Conservation (phyloP, 495 filamentous ascomycete species). For the Cudoniella acicularis region DNA sequence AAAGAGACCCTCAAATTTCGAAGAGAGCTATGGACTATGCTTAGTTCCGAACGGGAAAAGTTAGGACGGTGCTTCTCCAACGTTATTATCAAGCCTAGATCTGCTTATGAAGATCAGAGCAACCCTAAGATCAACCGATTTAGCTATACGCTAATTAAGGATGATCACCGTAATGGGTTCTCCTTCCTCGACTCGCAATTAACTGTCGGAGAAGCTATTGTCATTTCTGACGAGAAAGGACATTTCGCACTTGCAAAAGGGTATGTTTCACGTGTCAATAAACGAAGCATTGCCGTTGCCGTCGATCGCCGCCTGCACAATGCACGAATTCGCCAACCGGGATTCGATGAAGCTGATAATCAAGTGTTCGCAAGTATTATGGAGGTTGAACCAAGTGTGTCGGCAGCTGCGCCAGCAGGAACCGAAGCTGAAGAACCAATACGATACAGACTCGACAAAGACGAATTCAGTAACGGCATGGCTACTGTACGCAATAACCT, state of each 20-base stretch:
- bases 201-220: constrained; percentile 83
- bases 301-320: constrained; percentile 88
- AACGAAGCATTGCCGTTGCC: constrained; percentile 72
- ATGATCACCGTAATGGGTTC: constrained; percentile 50
- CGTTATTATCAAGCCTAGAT: constrained; percentile 74
- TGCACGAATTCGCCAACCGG: constrained; percentile 65
- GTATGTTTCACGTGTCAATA: constrained; percentile 73
- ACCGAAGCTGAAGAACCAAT: constrained; percentile 50
- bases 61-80: constrained; percentile 65
- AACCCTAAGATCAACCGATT: constrained; percentile 86
- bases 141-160: constrained; percentile 76
- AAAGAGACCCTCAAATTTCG: constrained; percentile 77
- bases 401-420: constrained; percentile 43
- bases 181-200: constrained; percentile 91
- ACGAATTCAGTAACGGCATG: constrained; percentile 98
- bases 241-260: constrained; percentile 94
- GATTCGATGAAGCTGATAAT: constrained; percentile 71
- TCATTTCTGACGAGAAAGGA: constrained; percentile 92
- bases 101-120: constrained; percentile 59
- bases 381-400: constrained; percentile 61
- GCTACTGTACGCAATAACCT: constrained; percentile 91
- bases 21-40: constrained; percentile 91
- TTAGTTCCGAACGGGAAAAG: constrained; percentile 83
- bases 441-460: constrained; percentile 87
- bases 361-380: constrained; percentile 90